Conservation (phyloP, 257 asterid genomes). For the Primulina eburnea region DNA sequence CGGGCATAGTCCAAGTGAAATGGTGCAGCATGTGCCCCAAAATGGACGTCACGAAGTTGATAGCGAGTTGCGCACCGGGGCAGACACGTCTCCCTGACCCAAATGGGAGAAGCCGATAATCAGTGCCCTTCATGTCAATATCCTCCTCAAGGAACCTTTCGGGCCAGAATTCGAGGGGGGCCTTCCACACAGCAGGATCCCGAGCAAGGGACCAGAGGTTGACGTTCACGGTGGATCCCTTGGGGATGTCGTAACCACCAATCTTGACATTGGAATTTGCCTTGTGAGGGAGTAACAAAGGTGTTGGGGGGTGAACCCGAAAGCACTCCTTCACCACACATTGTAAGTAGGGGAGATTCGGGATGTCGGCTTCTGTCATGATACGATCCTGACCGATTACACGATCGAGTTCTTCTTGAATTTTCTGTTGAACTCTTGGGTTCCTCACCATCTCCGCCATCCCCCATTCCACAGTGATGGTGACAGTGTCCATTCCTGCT, state of each 20-base stretch:
- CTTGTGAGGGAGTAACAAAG: constrained; percentile 74
- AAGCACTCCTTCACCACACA: constrained; percentile 63
- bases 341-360: constrained; percentile 66
- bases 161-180: constrained; percentile 68
- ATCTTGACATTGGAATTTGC: constrained; percentile 59
- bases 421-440: constrained; percentile 76
- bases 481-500: constrained; percentile 85
- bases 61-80: constrained; percentile 79
- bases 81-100: constrained; percentile 83
- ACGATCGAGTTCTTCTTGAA: constrained; percentile 70
- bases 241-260: constrained; percentile 75
- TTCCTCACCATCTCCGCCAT: constrained; percentile 73
- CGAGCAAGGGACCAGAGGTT: constrained; percentile 83
- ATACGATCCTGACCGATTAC: constrained; percentile 52
- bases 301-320: constrained; percentile 83
- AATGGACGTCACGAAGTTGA: constrained; percentile 59
- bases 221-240: constrained; percentile 69
- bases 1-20: constrained; percentile 53
- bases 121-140: constrained; percentile 84
- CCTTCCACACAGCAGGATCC: constrained; percentile 66
- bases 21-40: constrained; percentile 75
- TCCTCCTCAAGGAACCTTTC: constrained; percentile 78
- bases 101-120: constrained; percentile 64
- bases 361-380: constrained; percentile 63
- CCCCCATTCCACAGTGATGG: constrained; percentile 79